Evolutionary conservation across 345 rosid species (phyloP), one percentile per base, ranked within the genome.

Genomic region (Salix suchowensis): DNA sequence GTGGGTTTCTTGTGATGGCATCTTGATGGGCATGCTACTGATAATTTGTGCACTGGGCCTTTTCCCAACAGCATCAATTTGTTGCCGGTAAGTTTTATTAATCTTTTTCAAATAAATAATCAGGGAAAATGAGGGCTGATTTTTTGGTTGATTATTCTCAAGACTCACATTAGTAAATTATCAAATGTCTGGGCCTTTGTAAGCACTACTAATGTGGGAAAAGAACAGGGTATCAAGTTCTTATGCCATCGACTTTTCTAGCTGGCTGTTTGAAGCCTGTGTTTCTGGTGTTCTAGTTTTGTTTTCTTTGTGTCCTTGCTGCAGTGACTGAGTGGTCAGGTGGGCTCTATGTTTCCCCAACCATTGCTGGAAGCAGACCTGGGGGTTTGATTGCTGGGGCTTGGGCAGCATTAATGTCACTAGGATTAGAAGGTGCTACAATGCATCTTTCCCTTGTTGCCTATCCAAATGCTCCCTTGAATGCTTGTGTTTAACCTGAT

Each of bases 311-410:
- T 80, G 54, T 21, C 48, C 36, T 81, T 81, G 75, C 58, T 79
- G 82, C 88, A 91, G 99, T 95, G 76, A 89, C 96, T 15, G 99
- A 91, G 85, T 96, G 99, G 97, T 88, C 98, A 46, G 99, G 96
- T 78, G 97, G 99, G 77, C 88, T 96, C 30, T 96, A 92, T 79
- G 83, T 96, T 48, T 93, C 97, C 71, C 99, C 97, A 74, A 93
- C 96, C 37, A 83, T 90, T 61, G 98, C 99, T 71, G 97, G 99
- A 83, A 96, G 99, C 84, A 85, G 96, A 81, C 99, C 99, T 65
- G 96, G 98, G 54, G 79, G 89, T 79, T 75, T 92, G 80, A 91
- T 96, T 85, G 98, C 96, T 54, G 92, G 98, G 71, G 97, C 98
- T 78, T 93, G 97, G 99, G 94, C 96, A 12, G 96, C 98, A 81